phyloP scores from a whole-genome alignment of 257 asterid genomes.

The Lavandula angustifolia region DNA sequence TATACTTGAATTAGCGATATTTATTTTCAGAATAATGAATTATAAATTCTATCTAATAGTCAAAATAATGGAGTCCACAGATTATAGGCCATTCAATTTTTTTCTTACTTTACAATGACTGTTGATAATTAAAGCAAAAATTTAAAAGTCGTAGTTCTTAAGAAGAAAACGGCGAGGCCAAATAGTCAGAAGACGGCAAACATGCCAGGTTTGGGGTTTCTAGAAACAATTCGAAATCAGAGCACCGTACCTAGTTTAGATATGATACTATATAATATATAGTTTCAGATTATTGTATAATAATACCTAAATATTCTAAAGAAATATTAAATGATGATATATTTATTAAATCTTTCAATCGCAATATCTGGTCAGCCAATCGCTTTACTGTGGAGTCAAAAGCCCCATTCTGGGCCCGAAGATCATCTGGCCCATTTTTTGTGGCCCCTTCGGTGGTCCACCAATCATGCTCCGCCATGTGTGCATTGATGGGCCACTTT shows the following conservation, averaged over 20 bases:
- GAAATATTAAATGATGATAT: not conserved
- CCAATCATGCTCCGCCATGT: no score
- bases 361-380: constrained; percentile 24
- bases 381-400: constrained; percentile 37
- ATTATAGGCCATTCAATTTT: not conserved
- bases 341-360: not conserved
- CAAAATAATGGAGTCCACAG: no score
- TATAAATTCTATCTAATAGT: no score
- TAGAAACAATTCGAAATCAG: not conserved
- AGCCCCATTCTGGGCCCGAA: constrained; percentile 30
- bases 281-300: not conserved
- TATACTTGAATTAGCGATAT: no score
- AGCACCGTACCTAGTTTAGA: not conserved
- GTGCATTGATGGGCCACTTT: no score
- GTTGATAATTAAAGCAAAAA: not conserved
- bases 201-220: not conserved
- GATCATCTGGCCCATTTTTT: no score
- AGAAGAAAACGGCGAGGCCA: constrained; percentile 13
- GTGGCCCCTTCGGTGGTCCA: no score
- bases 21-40: no score
- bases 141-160: not conserved
- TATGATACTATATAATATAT: not conserved
- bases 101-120: no score
- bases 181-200: not conserved
- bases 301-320: no score